phyloP scores from a whole-genome alignment of 2,329 filamentous ascomycete genomes.

The Penicillium sp. region DNA sequence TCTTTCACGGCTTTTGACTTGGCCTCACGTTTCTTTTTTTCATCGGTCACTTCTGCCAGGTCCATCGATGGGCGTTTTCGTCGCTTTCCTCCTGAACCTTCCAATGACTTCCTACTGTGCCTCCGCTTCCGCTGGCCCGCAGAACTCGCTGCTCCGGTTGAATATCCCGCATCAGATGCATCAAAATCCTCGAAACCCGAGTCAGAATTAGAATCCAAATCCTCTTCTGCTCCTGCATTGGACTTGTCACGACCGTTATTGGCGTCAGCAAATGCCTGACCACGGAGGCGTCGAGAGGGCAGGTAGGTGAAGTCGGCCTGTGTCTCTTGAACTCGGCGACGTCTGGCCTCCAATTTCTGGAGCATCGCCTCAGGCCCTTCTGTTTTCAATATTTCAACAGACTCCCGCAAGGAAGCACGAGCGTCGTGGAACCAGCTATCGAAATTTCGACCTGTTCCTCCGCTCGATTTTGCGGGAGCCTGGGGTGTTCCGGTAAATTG shows the following conservation, averaged over 20 bases:
- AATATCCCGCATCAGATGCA: neutral
- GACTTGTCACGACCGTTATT: neutral
- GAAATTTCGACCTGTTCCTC: slow-evolving; percentile 43
- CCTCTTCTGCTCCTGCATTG: neutral
- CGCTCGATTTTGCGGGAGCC: slow-evolving; percentile 32
- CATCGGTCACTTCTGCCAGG: neutral
- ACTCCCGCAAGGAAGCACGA: slow-evolving; percentile 33
- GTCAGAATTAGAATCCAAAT: neutral
- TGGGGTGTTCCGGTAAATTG: slow-evolving; percentile 43
- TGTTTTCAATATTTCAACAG: slow-evolving; percentile 32
- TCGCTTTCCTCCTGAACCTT: neutral
- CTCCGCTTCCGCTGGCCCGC: neutral
- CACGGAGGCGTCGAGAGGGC: slow-evolving; percentile 27
- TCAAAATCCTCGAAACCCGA: neutral
- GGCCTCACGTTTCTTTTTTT: slow-evolving; percentile 9
- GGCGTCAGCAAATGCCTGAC: slow-evolving; percentile 21
- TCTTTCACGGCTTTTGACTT: slow-evolving; percentile 8
- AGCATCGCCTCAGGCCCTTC: slow-evolving; percentile 30
- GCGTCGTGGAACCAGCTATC: slow-evolving; percentile 48
- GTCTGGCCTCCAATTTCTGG: slow-evolving; percentile 18
- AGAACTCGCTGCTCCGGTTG: neutral
- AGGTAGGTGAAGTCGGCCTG: slow-evolving; percentile 33
- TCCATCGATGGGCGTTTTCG: neutral
- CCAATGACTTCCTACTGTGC: neutral
- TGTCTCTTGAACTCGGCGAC: slow-evolving; percentile 29